phyloP scores from a whole-genome alignment of 768 basidiomycete genomes.

The Panellus pusillus region DNA sequence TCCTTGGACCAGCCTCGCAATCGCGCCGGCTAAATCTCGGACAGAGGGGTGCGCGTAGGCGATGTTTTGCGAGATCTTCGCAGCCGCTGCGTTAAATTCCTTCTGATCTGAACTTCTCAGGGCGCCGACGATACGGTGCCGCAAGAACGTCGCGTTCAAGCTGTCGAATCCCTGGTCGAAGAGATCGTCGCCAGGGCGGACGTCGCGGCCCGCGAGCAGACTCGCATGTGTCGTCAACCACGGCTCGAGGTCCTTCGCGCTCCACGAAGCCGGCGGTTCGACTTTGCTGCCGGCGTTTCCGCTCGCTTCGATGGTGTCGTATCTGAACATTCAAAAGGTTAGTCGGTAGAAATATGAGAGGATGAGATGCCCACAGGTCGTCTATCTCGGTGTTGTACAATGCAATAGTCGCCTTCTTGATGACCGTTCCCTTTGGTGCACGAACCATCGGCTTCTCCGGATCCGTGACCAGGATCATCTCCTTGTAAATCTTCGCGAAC shows the following conservation, averaged over 20 bases:
- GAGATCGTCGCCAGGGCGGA: constrained; percentile 22
- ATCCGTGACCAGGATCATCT: constrained; percentile 48
- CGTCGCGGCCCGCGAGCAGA: not conserved
- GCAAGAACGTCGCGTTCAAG: constrained; percentile 36
- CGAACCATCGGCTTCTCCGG: constrained; percentile 42
- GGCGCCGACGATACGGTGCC: constrained; percentile 34
- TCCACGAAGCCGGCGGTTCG: constrained; percentile 16
- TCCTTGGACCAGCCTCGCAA: too few relatives aligned
- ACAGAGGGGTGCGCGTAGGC: not conserved
- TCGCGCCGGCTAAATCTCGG: too few relatives aligned
- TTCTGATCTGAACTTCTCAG: constrained; percentile 18
- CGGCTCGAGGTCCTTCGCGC: not conserved
- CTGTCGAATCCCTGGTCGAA: constrained; percentile 37
- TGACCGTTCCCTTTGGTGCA: constrained; percentile 49
- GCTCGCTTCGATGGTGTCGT: too few relatives aligned
- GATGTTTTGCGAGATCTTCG: not conserved
- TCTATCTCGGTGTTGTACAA: constrained; percentile 50
- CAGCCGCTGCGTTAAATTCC: not conserved
- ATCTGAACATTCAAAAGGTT: too few relatives aligned
- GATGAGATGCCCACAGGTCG: constrained; percentile 29
- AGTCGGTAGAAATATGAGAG: too few relatives aligned
- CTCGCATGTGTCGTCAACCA: constrained; percentile 24
- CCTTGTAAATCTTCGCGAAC: constrained; percentile 49
- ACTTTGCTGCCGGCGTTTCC: not conserved
- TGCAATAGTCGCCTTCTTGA: constrained; percentile 42